These are phyloP conservation scores for Apocynum venetum DNA, from an alignment of 257 asterid species.

Conservation along the genomic window DNA sequence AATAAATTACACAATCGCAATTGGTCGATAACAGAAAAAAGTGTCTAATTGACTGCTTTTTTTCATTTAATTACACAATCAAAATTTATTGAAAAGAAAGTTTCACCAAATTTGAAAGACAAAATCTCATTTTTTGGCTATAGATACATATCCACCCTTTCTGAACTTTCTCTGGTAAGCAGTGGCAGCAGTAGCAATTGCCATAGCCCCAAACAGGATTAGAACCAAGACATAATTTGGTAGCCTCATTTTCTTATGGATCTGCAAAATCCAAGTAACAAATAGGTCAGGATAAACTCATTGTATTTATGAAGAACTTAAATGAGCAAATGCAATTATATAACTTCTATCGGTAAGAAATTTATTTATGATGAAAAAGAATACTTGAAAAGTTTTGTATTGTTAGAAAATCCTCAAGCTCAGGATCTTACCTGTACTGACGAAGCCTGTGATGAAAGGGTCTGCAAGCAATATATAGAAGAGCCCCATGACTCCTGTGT, in stretches of 20 bases:
- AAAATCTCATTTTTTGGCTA: constrained; percentile 15
- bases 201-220: constrained; percentile 27
- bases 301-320: background rate
- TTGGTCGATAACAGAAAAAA: too few species aligned
- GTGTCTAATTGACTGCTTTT: too few species aligned
- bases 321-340: background rate
- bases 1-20: too few species aligned
- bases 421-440: background rate
- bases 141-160: constrained; percentile 40
- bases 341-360: background rate
- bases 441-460: background rate
- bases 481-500: constrained; percentile 40
- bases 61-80: too few species aligned
- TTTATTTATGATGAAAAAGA: too few species aligned
- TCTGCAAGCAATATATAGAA: constrained; percentile 30
- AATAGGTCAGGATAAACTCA: too few species aligned
- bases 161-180: constrained; percentile 16
- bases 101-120: too few species aligned
- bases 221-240: constrained; percentile 25
- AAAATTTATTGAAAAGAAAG: too few species aligned
- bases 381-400: background rate
- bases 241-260: constrained; percentile 9
- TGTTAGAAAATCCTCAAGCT: background rate
- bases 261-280: constrained; percentile 28
- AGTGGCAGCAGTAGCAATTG: constrained; percentile 22